Evolutionary conservation across 208 protist genomes (phyloP).

Genomic region (Leishmania aethiopica): DNA sequence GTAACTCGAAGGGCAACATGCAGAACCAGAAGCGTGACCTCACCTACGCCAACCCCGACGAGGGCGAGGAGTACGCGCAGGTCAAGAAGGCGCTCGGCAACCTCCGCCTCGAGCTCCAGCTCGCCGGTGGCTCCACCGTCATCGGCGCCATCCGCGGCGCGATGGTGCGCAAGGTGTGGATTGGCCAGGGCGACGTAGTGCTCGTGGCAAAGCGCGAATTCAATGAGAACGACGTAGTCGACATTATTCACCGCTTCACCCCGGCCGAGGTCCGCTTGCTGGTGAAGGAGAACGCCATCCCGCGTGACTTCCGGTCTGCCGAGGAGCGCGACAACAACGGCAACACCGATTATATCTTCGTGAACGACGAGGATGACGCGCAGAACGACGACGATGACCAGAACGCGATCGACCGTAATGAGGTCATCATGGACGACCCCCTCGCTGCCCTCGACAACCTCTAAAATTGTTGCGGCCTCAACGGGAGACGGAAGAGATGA

Average conservation of each 20-base stretch:
- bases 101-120: slow-evolving; percentile 95
- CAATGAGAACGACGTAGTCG: slow-evolving; percentile 80
- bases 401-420: slow-evolving; percentile 69
- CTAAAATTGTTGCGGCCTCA: slow-evolving; percentile 23
- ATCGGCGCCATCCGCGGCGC: slow-evolving; percentile 82
- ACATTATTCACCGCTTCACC: slow-evolving; percentile 83
- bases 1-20: slow-evolving; percentile 94
- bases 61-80: slow-evolving; percentile 98
- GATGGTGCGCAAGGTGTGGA: slow-evolving; percentile 89
- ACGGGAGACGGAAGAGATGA: neutral
- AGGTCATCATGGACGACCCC: slow-evolving; percentile 76
- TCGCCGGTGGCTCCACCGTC: slow-evolving; percentile 72
- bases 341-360: slow-evolving; percentile 75
- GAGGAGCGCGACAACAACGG: slow-evolving; percentile 69
- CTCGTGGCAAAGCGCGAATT: slow-evolving; percentile 82
- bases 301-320: slow-evolving; percentile 79
- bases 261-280: slow-evolving; percentile 74
- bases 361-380: slow-evolving; percentile 70
- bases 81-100: slow-evolving; percentile 97
- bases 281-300: slow-evolving; percentile 81
- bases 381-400: slow-evolving; percentile 52
- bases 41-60: slow-evolving; percentile 93
- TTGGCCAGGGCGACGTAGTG: slow-evolving; percentile 79
- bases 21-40: slow-evolving; percentile 97
- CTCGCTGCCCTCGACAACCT: slow-evolving; percentile 69